A percentile compares a stretch with the other conserved stretches of the same genome.
Conservation (phyloP, 2,329 filamentous ascomycete species). For the Phialemonium atrogriseum region DNA sequence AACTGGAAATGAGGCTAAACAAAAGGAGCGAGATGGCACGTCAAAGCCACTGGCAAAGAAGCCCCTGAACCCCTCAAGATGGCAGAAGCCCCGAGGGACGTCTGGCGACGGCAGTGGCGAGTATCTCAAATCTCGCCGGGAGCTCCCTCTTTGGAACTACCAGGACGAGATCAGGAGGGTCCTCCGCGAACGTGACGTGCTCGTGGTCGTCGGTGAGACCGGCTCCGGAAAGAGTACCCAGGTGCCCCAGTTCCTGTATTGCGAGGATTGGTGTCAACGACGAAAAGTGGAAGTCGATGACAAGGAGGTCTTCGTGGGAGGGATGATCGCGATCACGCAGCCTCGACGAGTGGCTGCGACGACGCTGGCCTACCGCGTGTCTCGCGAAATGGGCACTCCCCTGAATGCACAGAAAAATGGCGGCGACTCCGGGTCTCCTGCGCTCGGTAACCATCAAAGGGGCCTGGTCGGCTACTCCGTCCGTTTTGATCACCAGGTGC, state of each 20-base stretch:
- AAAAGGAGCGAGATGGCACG: no score
- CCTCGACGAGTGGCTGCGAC: slow-evolving; percentile 90
- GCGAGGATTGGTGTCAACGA: slow-evolving; percentile 69
- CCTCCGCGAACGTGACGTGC: slow-evolving; percentile 59
- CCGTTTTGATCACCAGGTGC: slow-evolving; percentile 81
- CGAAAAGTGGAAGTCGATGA: slow-evolving; percentile 41
- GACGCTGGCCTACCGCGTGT: slow-evolving; percentile 79
- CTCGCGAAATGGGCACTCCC: slow-evolving; percentile 60
- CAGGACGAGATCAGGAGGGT: slow-evolving; percentile 59
- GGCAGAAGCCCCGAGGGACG: no score
- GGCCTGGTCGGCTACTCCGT: slow-evolving; percentile 85
- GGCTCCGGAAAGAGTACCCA: slow-evolving; percentile 97
- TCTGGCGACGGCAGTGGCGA: no score
- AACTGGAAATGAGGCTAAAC: no score
- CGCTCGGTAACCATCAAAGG: slow-evolving; percentile 24
- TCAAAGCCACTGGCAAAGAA: no score
- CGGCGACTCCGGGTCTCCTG: background rate
- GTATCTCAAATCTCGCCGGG: slow-evolving; percentile 44
- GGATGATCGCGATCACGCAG: slow-evolving; percentile 88
- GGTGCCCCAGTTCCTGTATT: slow-evolving; percentile 79
- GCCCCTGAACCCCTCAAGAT: no score
- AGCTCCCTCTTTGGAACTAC: slow-evolving; percentile 74
- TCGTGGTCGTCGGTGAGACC: slow-evolving; percentile 87
- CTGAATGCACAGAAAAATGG: slow-evolving; percentile 18
- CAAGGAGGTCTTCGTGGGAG: slow-evolving; percentile 51